Evolutionary conservation across 495 filamentous ascomycete genomes (phyloP).

Genomic region (Tuber microsphaerosporum): DNA sequence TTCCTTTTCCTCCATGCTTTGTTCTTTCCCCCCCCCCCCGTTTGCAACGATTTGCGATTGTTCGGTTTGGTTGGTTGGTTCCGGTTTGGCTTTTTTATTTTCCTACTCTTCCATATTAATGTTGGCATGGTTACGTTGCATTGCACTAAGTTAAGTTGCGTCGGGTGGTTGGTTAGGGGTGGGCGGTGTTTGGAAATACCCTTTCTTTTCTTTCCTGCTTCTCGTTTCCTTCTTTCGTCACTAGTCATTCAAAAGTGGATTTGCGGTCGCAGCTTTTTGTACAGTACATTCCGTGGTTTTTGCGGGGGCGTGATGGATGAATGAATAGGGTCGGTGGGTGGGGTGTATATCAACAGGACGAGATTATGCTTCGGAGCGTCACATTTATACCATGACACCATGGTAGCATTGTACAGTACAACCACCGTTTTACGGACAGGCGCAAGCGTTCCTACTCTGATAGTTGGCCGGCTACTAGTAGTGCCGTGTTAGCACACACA

Average conservation of each 20-base stretch:
- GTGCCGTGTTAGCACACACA: too few species aligned
- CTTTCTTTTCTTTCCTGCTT: neutral
- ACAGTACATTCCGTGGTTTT: neutral
- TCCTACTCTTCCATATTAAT: slow-evolving; percentile 13
- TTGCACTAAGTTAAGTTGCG: slow-evolving; percentile 8
- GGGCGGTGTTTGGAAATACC: slow-evolving; percentile 8
- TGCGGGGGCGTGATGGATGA: neutral
- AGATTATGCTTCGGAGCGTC: neutral
- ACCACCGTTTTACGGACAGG: neutral
- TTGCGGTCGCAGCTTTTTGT: neutral
- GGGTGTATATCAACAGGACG: neutral
- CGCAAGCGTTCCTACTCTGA: neutral
- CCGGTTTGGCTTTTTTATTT: slow-evolving; percentile 7
- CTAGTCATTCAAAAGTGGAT: neutral
- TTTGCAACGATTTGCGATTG: slow-evolving; percentile 4
- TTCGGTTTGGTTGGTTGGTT: slow-evolving; percentile 3
- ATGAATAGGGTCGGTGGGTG: neutral
- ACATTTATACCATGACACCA: neutral
- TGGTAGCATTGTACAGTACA: neutral
- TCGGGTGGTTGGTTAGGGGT: neutral
- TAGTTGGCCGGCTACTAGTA: neutral
- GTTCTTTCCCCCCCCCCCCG: neutral
- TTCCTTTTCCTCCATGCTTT: slow-evolving; percentile 7
- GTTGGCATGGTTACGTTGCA: slow-evolving; percentile 7
- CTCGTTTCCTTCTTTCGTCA: neutral